These are phyloP conservation scores for Cyclotella kingstonii DNA, from an alignment of 108 stramenopile species.

Conservation along the genomic window DNA sequence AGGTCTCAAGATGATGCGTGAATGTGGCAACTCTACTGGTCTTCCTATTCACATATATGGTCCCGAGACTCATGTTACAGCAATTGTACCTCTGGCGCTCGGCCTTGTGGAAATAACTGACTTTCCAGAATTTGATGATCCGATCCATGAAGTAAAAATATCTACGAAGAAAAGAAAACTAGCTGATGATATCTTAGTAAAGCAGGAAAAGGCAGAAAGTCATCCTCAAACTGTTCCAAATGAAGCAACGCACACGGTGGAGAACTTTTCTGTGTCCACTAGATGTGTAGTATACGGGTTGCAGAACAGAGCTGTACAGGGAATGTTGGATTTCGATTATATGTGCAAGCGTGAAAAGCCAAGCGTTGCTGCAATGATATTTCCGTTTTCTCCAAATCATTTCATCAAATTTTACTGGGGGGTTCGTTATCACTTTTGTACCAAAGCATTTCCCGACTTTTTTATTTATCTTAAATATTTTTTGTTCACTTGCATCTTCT, in stretches of 20 bases:
- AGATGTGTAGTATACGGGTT: constrained; percentile 84
- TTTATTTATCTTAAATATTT: too few species aligned
- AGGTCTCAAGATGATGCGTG: constrained; percentile 80
- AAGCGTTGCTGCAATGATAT: constrained; percentile 81
- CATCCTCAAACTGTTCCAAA: constrained; percentile 43
- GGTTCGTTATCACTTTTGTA: too few species aligned
- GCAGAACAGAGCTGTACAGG: constrained; percentile 80
- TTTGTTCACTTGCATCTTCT: too few species aligned
- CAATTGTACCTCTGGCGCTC: constrained; percentile 82
- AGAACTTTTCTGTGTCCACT: constrained; percentile 66
- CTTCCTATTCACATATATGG: constrained; percentile 85
- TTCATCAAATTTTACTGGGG: constrained; percentile 93
- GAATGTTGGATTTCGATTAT: constrained; percentile 93
- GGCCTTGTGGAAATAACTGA: constrained; percentile 52
- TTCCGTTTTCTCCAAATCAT: constrained; percentile 83
- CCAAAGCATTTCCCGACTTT: too few species aligned
- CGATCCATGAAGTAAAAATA: constrained; percentile 10
- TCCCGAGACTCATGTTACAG: constrained; percentile 88
- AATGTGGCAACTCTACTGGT: constrained; percentile 54
- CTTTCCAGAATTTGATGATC: constrained; percentile 77
- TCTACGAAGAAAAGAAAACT: constrained; percentile 21
- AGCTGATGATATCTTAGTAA: constrained; percentile 1
- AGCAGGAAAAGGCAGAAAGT: constrained; percentile 8
- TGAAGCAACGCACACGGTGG: constrained; percentile 56
- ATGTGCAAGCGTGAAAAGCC: constrained; percentile 88